Evolutionary conservation across 2,329 filamentous ascomycete species (phyloP).

Genomic region (Huntiella savannae): DNA sequence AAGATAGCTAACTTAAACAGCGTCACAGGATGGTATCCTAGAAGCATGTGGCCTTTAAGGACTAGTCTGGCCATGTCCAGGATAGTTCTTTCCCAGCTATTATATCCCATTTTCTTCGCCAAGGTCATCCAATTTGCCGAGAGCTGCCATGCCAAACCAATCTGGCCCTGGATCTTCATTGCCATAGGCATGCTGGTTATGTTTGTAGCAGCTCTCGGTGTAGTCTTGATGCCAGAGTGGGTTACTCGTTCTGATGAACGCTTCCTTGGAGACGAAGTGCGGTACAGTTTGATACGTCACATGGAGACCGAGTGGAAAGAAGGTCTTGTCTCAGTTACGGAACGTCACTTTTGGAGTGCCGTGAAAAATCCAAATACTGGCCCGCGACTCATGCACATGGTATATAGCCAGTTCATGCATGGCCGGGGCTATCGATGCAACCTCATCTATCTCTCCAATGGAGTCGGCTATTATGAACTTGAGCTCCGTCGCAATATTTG

Average conservation of each 20-base stretch:
- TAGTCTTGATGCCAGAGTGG: neutral
- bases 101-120: neutral
- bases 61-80: no score
- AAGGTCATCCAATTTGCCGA: neutral
- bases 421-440: no score
- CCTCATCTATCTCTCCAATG: no score
- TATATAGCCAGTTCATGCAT: no score
- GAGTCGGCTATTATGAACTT: no score
- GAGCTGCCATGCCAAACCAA: no score
- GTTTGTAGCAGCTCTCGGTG: neutral
- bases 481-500: no score
- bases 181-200: neutral
- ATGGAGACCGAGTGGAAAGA: neutral
- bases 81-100: neutral
- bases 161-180: neutral
- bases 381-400: no score
- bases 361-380: no score
- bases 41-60: no score
- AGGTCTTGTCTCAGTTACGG: neutral
- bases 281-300: neutral
- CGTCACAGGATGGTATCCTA: neutral
- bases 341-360: neutral
- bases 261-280: neutral
- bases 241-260: neutral
- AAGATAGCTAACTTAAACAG: neutral